Evolutionary conservation across 2,329 filamentous ascomycete species (phyloP).

Genomic region (Coniochaeta ligniaria): DNA sequence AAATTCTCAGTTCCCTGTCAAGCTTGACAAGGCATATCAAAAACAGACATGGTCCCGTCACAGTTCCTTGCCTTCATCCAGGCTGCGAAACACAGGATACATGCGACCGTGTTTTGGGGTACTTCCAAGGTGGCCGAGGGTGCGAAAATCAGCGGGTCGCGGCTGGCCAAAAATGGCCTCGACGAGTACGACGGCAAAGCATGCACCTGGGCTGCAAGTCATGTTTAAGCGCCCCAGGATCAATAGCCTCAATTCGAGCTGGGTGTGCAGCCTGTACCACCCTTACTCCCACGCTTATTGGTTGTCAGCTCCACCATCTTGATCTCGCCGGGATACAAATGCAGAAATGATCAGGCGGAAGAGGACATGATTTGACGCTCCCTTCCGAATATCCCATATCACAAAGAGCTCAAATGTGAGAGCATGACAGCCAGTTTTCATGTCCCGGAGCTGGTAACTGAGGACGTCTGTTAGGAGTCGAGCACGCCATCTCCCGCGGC

Average conservation of each 20-base stretch:
- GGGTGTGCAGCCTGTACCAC: neutral
- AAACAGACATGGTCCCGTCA: no score
- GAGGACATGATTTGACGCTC: neutral
- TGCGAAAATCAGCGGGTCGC: no score
- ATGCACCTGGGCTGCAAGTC: no score
- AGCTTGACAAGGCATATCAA: no score
- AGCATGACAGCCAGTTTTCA: neutral
- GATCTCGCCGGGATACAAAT: neutral
- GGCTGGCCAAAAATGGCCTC: no score
- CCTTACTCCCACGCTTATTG: neutral
- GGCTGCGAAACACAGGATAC: no score
- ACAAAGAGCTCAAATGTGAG: neutral
- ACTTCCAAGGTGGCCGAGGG: no score
- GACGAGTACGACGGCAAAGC: no score
- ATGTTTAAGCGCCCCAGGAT: neutral
- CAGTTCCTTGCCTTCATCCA: no score
- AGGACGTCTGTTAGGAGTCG: neutral
- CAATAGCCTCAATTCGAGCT: neutral
- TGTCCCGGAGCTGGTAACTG: neutral
- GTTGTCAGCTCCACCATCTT: neutral
- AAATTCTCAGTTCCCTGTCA: no score
- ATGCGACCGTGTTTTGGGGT: no score
- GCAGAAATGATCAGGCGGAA: neutral
- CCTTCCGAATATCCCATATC: neutral
- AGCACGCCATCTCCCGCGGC: slow-evolving; percentile 1